A percentile compares a stretch with the other conserved stretches of the same genome.
phyloP scores from a whole-genome alignment of 352 stramenopile genomes.

The Lagenidium giganteum region DNA sequence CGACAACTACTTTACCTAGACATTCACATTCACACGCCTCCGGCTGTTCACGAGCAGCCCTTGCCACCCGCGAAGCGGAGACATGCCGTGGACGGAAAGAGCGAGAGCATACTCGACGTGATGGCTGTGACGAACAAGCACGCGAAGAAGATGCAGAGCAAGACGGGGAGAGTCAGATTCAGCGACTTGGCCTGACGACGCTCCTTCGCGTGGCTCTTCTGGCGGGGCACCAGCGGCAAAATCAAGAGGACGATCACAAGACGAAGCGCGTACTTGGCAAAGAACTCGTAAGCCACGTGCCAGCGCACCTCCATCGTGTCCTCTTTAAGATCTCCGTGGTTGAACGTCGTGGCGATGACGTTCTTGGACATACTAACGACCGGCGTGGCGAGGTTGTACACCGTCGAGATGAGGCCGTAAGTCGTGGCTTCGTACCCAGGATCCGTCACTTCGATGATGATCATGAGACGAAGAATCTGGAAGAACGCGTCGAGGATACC shows the following conservation, averaged over 20 bases:
- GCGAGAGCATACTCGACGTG: neutral
- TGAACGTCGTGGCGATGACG: neutral
- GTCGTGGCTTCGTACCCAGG: slow-evolving; percentile 14
- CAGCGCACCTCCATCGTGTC: slow-evolving; percentile 6
- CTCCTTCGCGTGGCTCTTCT: slow-evolving; percentile 2
- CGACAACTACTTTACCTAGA: neutral
- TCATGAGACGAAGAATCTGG: slow-evolving; percentile 3
- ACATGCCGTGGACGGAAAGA: slow-evolving; percentile 1
- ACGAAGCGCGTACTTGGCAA: slow-evolving; percentile 3
- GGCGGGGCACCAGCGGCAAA: neutral
- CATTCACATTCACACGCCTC: neutral
- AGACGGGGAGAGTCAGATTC: neutral
- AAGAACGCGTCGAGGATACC: slow-evolving; percentile 2
- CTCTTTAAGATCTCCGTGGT: neutral
- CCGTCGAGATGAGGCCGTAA: slow-evolving; percentile 16
- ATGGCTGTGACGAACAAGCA: neutral
- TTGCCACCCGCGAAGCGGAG: slow-evolving; percentile 1
- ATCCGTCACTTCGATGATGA: slow-evolving; percentile 14
- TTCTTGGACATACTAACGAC: slow-evolving; percentile 6
- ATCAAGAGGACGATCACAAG: neutral
- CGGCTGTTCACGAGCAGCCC: slow-evolving; percentile 1
- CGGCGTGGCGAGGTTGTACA: slow-evolving; percentile 8
- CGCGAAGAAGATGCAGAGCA: neutral
- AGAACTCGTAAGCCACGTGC: slow-evolving; percentile 7
- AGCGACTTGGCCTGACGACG: neutral